These are phyloP conservation scores for Phoma herbarum DNA, from an alignment of 2,329 filamentous ascomycete genomes.

Conservation along the genomic window DNA sequence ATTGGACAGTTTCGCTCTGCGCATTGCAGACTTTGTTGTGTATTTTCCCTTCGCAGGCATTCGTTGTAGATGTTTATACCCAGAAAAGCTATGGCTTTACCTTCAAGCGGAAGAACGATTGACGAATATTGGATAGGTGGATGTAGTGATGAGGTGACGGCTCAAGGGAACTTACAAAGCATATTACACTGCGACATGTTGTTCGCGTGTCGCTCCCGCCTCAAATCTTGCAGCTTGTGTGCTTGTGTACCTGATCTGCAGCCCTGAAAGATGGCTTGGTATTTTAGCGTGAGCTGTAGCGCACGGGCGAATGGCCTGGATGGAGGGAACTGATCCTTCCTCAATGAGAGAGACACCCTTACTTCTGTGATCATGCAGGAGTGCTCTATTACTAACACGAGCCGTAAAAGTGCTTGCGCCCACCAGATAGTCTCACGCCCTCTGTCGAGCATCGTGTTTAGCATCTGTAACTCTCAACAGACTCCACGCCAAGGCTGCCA, in stretches of 20 bases:
- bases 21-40: conserved; percentile 13
- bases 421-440: not conserved
- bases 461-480: conserved; percentile 9
- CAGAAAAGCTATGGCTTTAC: conserved; percentile 17
- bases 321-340: not conserved
- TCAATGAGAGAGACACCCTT: not conserved
- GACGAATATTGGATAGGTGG: conserved; percentile 19
- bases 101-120: conserved; percentile 10
- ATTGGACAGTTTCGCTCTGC: conserved; percentile 6
- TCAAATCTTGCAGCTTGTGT: not conserved
- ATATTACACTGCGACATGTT: conserved; percentile 10
- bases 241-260: conserved; percentile 19
- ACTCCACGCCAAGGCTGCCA: conserved; percentile 5
- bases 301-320: conserved; percentile 13
- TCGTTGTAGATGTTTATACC: conserved; percentile 25
- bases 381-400: too few species aligned
- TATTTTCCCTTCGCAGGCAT: conserved; percentile 19
- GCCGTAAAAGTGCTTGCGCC: not conserved
- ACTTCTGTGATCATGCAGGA: too few species aligned
- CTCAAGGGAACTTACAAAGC: conserved; percentile 9
- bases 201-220: conserved; percentile 10
- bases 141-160: conserved; percentile 9
- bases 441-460: conserved; percentile 1
- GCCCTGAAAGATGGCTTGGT: not conserved
- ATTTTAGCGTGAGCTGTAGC: conserved; percentile 12